A percentile compares a stretch with the other conserved stretches of the same genome.
Evolutionary conservation across 768 basidiomycete genomes (phyloP).

Genomic region (Amanita muscaria): DNA sequence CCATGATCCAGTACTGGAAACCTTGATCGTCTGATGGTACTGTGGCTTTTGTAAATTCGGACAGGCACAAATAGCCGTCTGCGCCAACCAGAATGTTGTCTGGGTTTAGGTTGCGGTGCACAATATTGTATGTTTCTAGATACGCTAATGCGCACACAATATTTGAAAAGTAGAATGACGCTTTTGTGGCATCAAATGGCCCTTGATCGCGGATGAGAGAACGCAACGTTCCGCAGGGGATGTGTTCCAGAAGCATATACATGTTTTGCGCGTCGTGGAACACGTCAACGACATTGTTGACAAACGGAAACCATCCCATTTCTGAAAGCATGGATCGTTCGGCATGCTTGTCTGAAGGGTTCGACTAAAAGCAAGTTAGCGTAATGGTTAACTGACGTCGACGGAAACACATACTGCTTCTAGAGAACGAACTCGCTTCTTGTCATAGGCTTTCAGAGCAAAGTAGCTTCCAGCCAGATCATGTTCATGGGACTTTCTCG

Average conservation of each 20-base stretch:
- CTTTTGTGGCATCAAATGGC: conserved; percentile 23
- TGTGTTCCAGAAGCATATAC: conserved; percentile 44
- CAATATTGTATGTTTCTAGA: conserved; percentile 33
- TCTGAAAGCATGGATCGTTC: conserved; percentile 34
- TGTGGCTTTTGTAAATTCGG: conserved; percentile 41
- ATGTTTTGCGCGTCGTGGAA: conserved; percentile 40
- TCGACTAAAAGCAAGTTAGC: conserved; percentile 11
- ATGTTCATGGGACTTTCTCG: conserved; percentile 19
- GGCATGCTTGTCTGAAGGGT: conserved; percentile 23
- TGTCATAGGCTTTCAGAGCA: conserved; percentile 37
- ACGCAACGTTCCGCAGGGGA: conserved; percentile 35
- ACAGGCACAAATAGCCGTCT: conserved; percentile 46
- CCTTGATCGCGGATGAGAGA: conserved; percentile 23
- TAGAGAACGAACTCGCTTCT: conserved; percentile 23
- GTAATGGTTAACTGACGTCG: not conserved
- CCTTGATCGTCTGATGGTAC: conserved; percentile 14
- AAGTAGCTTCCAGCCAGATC: conserved; percentile 30
- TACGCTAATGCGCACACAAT: conserved; percentile 41
- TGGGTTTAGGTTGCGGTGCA: conserved; percentile 51
- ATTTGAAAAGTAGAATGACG: conserved; percentile 48
- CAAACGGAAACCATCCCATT: conserved; percentile 48
- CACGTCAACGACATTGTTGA: conserved; percentile 34
- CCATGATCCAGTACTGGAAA: conserved; percentile 20
- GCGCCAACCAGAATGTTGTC: conserved; percentile 46
- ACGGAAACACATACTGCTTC: conserved; percentile 13